Base-by-base conservation (phyloP, 768 basidiomycete genomes). In the Gelatoporia subvermispora region DNA sequence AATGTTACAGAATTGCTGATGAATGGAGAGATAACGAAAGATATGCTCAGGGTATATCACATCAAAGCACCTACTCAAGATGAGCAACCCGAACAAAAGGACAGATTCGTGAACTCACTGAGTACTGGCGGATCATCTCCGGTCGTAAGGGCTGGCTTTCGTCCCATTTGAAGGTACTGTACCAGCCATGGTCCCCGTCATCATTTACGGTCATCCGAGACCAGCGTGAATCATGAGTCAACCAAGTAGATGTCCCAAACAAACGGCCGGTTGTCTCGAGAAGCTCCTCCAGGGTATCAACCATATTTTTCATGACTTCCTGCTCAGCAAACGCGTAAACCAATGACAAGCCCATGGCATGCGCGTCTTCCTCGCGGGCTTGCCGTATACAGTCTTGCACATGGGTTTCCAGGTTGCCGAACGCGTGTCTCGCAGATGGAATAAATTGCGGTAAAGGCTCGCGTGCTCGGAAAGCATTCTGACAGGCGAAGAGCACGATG, bases 371-470 rank as follows among this genome's bases (percentile, higher is more conserved):
- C 39, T 60, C 54, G 8, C 58, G 56, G 13, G 63, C 61, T 15
- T 43, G 23, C 20, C 50, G 55, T 24, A 76, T 64, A 20, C 63
- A 65, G 10, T 65, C 59, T 24, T 69, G 64, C 20, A 75, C 62
- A 31, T 63, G 60, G 4, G 47, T 52, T 43, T 68, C 65, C 2
- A 78, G 65, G 9, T 48, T 56, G 9, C 55, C 51, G n/a, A 71
- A 57, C 21, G 76, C 74, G 51, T 68, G 64, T 8, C 71, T 62
- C 5, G 70, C 60, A 3, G 73, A 77, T 3, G 76, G 77, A 8
- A 78, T 64, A 50, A 75, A 77, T 48, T 77, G 76, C 0, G 76
- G 76, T 16, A 78, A 63, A 11, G 73, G 70, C 48, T 74, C 72
- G 23, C 71, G 68, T 4, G 69, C 69, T 3, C 68, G 60, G 58